A percentile compares a stretch with the other conserved stretches of the same genome.
Evolutionary conservation across 1,284 basidiomycete species (phyloP).

Genomic region (Agaricales sp.): DNA sequence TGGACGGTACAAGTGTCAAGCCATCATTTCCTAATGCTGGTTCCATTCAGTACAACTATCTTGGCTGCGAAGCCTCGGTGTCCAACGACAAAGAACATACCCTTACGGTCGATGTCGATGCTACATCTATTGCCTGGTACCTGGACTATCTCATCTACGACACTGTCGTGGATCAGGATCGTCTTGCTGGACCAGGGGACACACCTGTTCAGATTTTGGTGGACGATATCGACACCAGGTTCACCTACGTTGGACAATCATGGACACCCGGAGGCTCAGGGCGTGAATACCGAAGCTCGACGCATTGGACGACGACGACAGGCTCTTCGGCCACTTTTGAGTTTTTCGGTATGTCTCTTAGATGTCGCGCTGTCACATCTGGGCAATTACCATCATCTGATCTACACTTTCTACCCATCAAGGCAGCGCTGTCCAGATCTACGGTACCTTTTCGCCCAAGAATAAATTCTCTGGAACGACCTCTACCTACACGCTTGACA

Average conservation of each 20-base stretch:
- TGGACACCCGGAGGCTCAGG: neutral
- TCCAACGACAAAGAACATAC: neutral
- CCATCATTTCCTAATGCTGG: neutral
- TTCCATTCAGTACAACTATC: neutral
- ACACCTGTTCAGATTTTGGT: neutral
- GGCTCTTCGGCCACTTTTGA: neutral
- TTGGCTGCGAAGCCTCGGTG: neutral
- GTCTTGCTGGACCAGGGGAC: neutral
- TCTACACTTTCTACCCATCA: neutral
- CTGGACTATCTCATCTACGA: neutral
- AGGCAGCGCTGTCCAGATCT: neutral
- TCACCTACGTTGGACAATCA: neutral
- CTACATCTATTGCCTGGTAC: neutral
- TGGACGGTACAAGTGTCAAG: neutral
- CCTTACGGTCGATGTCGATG: neutral
- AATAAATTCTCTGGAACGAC: neutral
- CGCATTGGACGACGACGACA: neutral
- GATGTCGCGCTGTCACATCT: neutral
- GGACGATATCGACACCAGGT: neutral
- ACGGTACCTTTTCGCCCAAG: neutral
- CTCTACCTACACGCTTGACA: neutral
- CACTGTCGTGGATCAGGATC: neutral
- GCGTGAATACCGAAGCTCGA: neutral
- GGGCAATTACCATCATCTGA: no score
- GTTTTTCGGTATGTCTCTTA: neutral